Percentiles rank a stretch among this genome's conserved stretches.
phyloP scores from a whole-genome alignment of 2,329 filamentous ascomycete species.

The Sphaerulina populicola region DNA sequence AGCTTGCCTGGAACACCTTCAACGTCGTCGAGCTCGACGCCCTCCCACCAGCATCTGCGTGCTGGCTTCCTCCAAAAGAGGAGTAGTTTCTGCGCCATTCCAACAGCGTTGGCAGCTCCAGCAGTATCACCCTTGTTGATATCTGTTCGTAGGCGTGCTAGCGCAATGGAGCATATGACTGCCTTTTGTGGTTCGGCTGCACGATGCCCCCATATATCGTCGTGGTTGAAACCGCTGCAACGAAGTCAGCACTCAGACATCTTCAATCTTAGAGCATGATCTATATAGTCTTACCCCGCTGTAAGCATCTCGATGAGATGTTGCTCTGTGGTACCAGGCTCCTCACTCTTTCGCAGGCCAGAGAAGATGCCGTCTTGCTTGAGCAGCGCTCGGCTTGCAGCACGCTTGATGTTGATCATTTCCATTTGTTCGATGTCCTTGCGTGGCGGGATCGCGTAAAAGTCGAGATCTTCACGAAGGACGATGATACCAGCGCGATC shows the following conservation, averaged over 20 bases:
- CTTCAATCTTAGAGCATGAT: background rate
- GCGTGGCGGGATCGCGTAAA: conserved; percentile 86
- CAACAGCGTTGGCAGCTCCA: conserved; percentile 67
- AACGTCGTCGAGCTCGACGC: conserved; percentile 80
- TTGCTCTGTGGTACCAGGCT: conserved; percentile 91
- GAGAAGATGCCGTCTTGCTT: conserved; percentile 93
- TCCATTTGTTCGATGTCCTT: conserved; percentile 75
- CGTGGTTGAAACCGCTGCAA: conserved; percentile 83
- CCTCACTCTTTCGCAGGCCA: conserved; percentile 86
- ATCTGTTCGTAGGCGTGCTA: conserved; percentile 86
- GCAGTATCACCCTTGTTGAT: conserved; percentile 55
- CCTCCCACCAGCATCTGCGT: conserved; percentile 97
- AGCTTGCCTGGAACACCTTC: conserved; percentile 84
- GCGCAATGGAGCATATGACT: conserved; percentile 90
- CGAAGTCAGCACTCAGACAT: background rate
- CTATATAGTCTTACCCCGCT: conserved; percentile 61
- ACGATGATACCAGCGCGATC: conserved; percentile 94
- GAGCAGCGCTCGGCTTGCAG: conserved; percentile 76
- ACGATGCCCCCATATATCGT: conserved; percentile 90
- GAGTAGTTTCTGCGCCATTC: conserved; percentile 96
- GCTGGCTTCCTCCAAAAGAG: conserved; percentile 98
- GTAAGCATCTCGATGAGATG: conserved; percentile 99
- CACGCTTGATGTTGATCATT: conserved; percentile 94
- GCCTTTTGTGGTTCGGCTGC: conserved; percentile 98
- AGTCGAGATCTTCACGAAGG: conserved; percentile 88